Evolutionary conservation across 202 grass and related monocot genomes (phyloP), one percentile per base, ranked within the genome.

Genomic region (Setaria viridis): DNA sequence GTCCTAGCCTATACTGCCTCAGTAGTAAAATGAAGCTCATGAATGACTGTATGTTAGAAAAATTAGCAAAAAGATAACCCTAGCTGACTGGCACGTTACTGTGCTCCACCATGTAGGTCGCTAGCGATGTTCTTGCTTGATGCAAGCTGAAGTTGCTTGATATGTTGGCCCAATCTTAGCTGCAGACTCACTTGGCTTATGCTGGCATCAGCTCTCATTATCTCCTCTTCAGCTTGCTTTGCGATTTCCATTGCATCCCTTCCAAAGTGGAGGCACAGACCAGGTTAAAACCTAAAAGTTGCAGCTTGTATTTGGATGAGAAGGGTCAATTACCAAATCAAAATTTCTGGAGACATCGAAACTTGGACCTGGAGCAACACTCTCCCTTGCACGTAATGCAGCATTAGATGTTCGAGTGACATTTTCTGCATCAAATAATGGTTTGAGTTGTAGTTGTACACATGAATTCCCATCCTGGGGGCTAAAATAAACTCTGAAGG

Each of bases 131-230:
- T 50, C 75, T 67, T 83, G 62, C 41, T 62, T 9, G 70, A 30
- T 17, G 90, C 54, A 67, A 90, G 80, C 34, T 85, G 87, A 93
- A 83, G 91, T 68, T 89, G 67, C 37, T 84, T 81, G 76, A 95
- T 95, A 72, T 89, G 91, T 79, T 87, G 86, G 25, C 93, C 91
- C 76, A 99, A 86, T 66, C 88, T 92, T 53, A 94, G 85, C 53
- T 99, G 96, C 54, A 96, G 67, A 41, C 93, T 96, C 54, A 99
- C 90, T 87, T 99, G 84, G 83, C 91, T 90, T 94, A 99, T 91
- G 69, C 88, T 91, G 3, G 90, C 62, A 66, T 90, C 88, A 71
- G 91, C 84, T 72, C 84, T 87, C 78, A 95, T 73, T 85, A 99
- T 95, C 84, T 92, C 88, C 87, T 88, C 88, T 84, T 96, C 88